These are phyloP conservation scores for Cephalotrichum gorgonifer DNA, from an alignment of 2,329 filamentous ascomycete genomes.

Conservation along the genomic window DNA sequence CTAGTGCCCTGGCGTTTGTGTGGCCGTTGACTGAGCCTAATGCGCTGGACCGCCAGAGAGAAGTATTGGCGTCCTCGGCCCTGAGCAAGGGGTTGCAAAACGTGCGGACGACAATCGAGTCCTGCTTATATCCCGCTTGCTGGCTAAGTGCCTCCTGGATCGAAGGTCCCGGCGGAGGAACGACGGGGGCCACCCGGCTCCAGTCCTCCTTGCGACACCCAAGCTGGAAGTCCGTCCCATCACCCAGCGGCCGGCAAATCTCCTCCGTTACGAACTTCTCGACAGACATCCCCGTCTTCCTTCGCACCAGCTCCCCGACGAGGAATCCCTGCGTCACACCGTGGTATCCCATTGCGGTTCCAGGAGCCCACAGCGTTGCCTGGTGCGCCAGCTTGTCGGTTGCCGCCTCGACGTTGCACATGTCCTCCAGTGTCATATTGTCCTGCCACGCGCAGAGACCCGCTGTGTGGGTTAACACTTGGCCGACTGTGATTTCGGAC, in stretches of 20 bases:
- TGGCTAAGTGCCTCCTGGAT: conserved; percentile 13
- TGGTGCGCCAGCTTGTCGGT: conserved; percentile 26
- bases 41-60: too few species aligned
- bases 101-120: too few species aligned
- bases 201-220: conserved; percentile 29
- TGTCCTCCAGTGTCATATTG: conserved; percentile 17
- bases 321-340: conserved; percentile 26
- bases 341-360: conserved; percentile 31
- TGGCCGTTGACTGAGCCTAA: too few species aligned
- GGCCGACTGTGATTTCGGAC: conserved; percentile 24
- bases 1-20: too few species aligned
- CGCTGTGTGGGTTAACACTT: conserved; percentile 28
- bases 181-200: conserved; percentile 24
- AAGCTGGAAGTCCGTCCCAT: conserved; percentile 36
- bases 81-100: too few species aligned
- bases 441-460: conserved; percentile 22
- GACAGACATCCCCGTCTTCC: conserved; percentile 27
- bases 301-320: conserved; percentile 30
- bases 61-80: too few species aligned
- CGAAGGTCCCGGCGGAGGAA: conserved; percentile 15
- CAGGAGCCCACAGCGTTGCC: conserved; percentile 31
- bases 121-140: too few species aligned
- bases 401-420: conserved; percentile 19
- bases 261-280: conserved; percentile 25
- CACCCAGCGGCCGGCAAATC: conserved; percentile 27